Evolutionary conservation across 1,284 basidiomycete genomes (phyloP), one percentile per base, ranked within the genome.

Genomic region (Ceratobasidium theobromae): DNA sequence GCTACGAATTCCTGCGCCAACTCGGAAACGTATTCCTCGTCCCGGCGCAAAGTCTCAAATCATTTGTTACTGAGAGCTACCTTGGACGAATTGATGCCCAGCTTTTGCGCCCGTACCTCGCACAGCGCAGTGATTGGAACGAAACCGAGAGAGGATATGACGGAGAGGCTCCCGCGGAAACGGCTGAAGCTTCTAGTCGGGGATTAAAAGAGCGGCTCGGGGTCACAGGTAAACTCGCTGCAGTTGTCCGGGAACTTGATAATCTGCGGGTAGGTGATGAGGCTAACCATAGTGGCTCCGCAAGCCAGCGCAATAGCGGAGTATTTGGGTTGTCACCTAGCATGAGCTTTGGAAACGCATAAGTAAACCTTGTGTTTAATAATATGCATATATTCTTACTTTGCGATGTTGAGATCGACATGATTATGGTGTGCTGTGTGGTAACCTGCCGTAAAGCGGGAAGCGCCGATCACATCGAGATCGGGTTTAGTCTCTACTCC

Each of bases 1-100:
- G 97, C 18, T 99, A 97, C 79, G 97, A 99, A 75, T 98, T 99
- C 82, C 88, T 99, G 70, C 89, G 96, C 49, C 95, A 99, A 76
- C 86, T 99, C 1, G 97, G 97, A 72, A 97, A 98, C 74, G 84
- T 96, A 67, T 99, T 98, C 82, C 88, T 98, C 71, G 91, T 98
- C 49, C 89, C 88, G 68, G 94, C 95, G 3, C 93, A 96, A 69
- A 93, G 94, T 67, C 83, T 98, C 70, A 91, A 91, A 71, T 91
- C 93, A 1, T 98, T 95, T 78, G 91, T 97, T 76, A 90, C 89
- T 3, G 95, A 96, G 73, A 89, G 88, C 60, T 92, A 94, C 74
- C 85, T 98, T 4, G 93, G 93, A 6, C 86, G 92, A 21, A 95
- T 99, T 71, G 96, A 99, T 72, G 80, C 91, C 2, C 82, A 83